Evolutionary conservation across 106 monocot species (phyloP).

Genomic region (Ottelia alismoides): DNA sequence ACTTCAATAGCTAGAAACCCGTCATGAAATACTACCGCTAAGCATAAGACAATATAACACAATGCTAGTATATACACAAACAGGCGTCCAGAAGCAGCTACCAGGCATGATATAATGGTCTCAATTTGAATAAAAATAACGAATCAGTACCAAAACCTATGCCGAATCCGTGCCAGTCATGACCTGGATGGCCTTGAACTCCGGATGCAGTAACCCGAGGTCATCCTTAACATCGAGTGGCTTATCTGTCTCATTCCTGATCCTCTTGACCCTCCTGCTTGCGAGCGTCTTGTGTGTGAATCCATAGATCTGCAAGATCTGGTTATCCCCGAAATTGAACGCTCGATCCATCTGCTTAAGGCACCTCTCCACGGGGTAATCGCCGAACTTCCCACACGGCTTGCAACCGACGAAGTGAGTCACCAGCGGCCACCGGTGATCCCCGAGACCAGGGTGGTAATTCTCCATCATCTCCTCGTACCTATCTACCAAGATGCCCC

Average conservation of each 20-base stretch:
- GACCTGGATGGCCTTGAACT: constrained; percentile 30
- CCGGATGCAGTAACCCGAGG: constrained; percentile 66
- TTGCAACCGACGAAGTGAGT: constrained; percentile 90
- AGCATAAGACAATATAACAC: too few species aligned
- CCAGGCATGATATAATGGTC: too few species aligned
- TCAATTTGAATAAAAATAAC: too few species aligned
- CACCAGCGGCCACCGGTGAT: constrained; percentile 82
- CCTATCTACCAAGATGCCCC: constrained; percentile 74
- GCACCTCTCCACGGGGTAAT: constrained; percentile 78
- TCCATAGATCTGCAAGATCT: constrained; percentile 86
- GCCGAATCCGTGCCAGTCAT: too few species aligned
- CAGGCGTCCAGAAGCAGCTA: too few species aligned
- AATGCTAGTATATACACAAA: too few species aligned
- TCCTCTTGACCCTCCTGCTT: constrained; percentile 66
- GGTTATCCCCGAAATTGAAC: constrained; percentile 88
- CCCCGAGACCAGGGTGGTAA: constrained; percentile 69
- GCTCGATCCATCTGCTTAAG: constrained; percentile 89
- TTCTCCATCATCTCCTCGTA: constrained; percentile 91
- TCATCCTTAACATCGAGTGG: constrained; percentile 62
- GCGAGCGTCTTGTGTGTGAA: constrained; percentile 61
- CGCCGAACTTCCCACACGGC: constrained; percentile 88
- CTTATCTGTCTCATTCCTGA: constrained; percentile 59
- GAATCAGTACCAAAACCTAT: too few species aligned
- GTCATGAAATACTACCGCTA: too few species aligned
- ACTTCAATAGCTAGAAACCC: too few species aligned